Conservation (phyloP, 2,329 filamentous ascomycete genomes). For the Fusarium mundagurra region DNA sequence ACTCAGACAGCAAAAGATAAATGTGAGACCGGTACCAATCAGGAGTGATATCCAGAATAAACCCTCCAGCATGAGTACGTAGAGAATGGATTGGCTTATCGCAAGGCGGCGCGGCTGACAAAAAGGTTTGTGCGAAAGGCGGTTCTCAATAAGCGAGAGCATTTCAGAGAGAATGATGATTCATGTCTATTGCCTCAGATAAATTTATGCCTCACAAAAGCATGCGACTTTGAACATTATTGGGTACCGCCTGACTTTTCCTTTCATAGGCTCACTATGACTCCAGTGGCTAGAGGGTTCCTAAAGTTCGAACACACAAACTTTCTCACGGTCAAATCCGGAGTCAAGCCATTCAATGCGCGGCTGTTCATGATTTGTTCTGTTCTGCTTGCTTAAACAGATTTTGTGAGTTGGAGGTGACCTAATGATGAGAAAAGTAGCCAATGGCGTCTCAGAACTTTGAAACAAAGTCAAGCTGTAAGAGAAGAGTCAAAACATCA, state of each 20-base stretch:
- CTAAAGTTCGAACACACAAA: background rate
- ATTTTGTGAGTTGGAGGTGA: background rate
- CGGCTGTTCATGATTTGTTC: background rate
- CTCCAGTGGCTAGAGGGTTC: background rate
- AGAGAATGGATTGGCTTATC: too few species aligned
- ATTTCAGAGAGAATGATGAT: too few species aligned
- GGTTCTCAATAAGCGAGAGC: background rate
- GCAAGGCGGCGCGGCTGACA: background rate
- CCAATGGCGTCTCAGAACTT: background rate
- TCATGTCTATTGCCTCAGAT: background rate
- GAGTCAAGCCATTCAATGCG: background rate
- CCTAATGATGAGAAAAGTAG: background rate
- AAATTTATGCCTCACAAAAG: rapidly evolving
- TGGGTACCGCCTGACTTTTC: background rate
- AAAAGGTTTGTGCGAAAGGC: background rate
- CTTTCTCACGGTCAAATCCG: background rate
- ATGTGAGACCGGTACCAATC: background rate
- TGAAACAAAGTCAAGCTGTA: background rate
- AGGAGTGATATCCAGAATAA: rapidly evolving
- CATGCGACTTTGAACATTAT: background rate
- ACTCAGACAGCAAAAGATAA: too few species aligned
- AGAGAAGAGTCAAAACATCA: background rate
- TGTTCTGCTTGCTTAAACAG: background rate
- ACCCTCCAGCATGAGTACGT: rapidly evolving
- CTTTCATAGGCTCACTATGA: background rate